Evolutionary conservation across 179 eudicot species (phyloP).

Genomic region (Amaranthus tricolor): DNA sequence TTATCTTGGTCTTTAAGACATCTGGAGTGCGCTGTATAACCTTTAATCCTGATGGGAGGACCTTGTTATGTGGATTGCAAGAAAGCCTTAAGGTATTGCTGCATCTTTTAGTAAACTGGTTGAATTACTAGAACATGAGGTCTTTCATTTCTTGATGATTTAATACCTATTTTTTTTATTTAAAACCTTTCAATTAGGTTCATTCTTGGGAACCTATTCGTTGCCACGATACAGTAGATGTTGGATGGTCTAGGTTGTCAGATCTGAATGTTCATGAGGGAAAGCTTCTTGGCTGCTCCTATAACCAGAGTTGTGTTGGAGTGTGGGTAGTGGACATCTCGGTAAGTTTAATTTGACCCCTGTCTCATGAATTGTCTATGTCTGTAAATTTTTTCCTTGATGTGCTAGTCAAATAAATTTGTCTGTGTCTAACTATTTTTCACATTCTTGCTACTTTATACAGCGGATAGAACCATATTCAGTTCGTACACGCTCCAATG

Average conservation of each 20-base stretch:
- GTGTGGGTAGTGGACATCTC: constrained; percentile 98
- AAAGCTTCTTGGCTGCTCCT: constrained; percentile 97
- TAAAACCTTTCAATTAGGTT: constrained; percentile 46
- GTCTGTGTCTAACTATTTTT: constrained; percentile 18
- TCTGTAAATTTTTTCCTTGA: neutral
- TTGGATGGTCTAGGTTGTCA: constrained; percentile 94
- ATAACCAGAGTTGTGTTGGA: constrained; percentile 97
- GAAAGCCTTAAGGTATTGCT: constrained; percentile 78
- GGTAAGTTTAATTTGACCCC: constrained; percentile 41
- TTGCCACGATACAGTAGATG: constrained; percentile 89
- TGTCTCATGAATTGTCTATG: constrained; percentile 1
- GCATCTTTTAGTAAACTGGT: constrained; percentile 4
- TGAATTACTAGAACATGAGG: neutral
- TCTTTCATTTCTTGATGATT: neutral
- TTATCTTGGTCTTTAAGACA: constrained; percentile 46
- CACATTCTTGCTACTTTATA: constrained; percentile 10
- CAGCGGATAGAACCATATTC: constrained; percentile 92
- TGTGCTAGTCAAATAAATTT: constrained; percentile 20
- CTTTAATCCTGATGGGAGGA: constrained; percentile 97
- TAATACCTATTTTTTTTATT: constrained; percentile 5
- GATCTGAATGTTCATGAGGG: constrained; percentile 98
- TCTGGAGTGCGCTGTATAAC: constrained; percentile 94
- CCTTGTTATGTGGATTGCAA: constrained; percentile 86
- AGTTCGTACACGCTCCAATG: constrained; percentile 49
- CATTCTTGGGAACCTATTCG: constrained; percentile 94